A percentile compares a stretch with the other conserved stretches of the same genome.
Evolutionary conservation across 1,284 basidiomycete genomes (phyloP).

Genomic region (Microbotryomycetes sp.): DNA sequence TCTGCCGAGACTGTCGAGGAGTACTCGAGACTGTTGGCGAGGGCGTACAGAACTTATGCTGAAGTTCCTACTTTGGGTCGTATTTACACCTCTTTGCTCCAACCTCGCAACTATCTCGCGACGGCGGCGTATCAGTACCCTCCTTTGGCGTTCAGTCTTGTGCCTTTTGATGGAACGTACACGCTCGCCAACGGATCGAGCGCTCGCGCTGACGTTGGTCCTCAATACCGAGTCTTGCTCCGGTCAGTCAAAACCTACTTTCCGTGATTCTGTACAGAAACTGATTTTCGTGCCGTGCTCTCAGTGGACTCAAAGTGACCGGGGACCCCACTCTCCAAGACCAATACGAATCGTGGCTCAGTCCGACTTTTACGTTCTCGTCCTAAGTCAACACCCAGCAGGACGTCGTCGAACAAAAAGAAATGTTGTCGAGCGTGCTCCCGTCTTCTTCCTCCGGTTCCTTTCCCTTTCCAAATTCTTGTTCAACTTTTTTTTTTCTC

Average conservation of each 20-base stretch:
- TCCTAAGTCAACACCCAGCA: too few species aligned
- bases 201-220: background rate
- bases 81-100: conserved; percentile 4
- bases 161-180: conserved; percentile 13
- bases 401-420: too few species aligned
- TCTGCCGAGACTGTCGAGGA: background rate
- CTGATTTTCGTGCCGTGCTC: too few species aligned
- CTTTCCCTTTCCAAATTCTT: background rate
- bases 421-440: too few species aligned
- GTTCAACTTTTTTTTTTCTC: background rate
- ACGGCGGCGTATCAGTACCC: background rate
- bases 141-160: conserved; percentile 18
- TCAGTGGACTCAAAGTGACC: conserved; percentile 24
- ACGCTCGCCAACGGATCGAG: conserved; percentile 2
- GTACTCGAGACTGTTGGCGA: background rate
- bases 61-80: conserved; percentile 10
- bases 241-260: too few species aligned
- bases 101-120: conserved; percentile 20
- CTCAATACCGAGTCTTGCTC: conserved; percentile 22
- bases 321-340: conserved; percentile 10
- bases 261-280: too few species aligned
- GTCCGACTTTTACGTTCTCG: conserved; percentile 12
- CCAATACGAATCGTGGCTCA: conserved; percentile 28
- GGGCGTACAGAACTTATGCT: conserved; percentile 1
- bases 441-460: background rate